A percentile compares a stretch with the other conserved stretches of the same genome.
These are phyloP conservation scores for Penicillium carneum DNA, from an alignment of 2,329 filamentous ascomycete genomes.

Conservation along the genomic window DNA sequence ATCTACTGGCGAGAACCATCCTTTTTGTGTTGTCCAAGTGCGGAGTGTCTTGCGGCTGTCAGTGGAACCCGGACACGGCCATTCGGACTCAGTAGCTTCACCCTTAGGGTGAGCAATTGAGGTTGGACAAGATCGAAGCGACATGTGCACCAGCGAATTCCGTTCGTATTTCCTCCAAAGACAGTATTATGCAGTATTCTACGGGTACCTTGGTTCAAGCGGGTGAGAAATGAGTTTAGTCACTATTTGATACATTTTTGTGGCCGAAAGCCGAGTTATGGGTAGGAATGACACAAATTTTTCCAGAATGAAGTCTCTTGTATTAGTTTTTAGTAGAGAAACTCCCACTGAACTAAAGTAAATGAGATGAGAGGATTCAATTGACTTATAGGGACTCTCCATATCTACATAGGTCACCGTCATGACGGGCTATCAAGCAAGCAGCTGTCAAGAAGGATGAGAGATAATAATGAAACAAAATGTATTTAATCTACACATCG, in stretches of 20 bases:
- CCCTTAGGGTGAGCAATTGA: background rate
- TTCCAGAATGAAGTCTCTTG: no score
- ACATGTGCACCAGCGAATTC: background rate
- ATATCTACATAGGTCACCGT: no score
- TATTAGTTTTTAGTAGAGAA: no score
- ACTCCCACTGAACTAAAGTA: no score
- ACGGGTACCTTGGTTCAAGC: background rate
- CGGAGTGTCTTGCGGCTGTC: constrained; percentile 5
- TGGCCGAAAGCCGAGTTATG: background rate
- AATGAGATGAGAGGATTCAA: no score
- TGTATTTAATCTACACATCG: no score
- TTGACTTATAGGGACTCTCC: no score
- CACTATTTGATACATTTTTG: background rate
- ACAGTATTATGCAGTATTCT: background rate
- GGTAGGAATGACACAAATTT: background rate
- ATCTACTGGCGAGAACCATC: constrained; percentile 1
- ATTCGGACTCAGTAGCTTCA: background rate
- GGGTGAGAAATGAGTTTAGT: background rate
- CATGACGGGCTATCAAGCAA: no score
- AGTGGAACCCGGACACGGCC: background rate
- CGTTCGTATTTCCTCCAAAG: background rate
- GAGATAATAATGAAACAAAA: no score
- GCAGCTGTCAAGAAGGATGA: no score
- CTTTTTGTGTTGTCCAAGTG: constrained; percentile 10
- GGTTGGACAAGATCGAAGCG: background rate